Base-by-base conservation (phyloP, 202 grass and related monocot genomes). In the Elaeis oleifera region DNA sequence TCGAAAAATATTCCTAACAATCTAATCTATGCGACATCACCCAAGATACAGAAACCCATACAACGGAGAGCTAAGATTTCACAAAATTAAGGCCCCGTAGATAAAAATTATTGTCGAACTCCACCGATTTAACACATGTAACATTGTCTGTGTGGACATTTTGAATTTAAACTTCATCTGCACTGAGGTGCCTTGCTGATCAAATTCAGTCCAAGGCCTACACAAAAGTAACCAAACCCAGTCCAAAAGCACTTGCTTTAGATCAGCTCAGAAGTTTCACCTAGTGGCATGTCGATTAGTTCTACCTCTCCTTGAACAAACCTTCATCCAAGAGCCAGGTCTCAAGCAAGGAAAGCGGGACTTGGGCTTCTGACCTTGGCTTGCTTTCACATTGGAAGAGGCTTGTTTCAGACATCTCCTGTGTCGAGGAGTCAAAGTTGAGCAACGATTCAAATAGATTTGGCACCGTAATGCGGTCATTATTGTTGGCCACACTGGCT, bases 291-390 rank as follows among this genome's bases (percentile, higher is more conserved):
- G 77, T 65, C 74, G 24, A 79, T 63, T 59, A 86, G 56, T 26
- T 68, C 68, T 16, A 63, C 74, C 31, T 76, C 82, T 8, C 56
- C 79, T 59, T 81, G 76, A 4, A 56, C 85, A 54, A 56, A 58
- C 71, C 71, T 60, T 95, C 85, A 25, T 95, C 82, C 13, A 95
- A 62, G 65, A 95, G 59, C 85, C 90, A 95, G 55, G 49, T 90
- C 77, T 95, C 90, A 16, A 95, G 64, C 68, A 86, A 56, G 2
- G 73, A 80, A 13, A 89, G 58, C 18, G 80, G 80, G 14, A 71
- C 24, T 29, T 76, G 76, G 14, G 27, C 57, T 15, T 50, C 18
- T 1, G 55, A 68, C 5, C 57, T 61, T 6, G 9, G 50, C 20
- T 61, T 20, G 19, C 57, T 50, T 8, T 17, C 52, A 2, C 7